These are phyloP conservation scores for Knufia petricola DNA, from an alignment of 2,329 filamentous ascomycete species.

Conservation along the genomic window DNA sequence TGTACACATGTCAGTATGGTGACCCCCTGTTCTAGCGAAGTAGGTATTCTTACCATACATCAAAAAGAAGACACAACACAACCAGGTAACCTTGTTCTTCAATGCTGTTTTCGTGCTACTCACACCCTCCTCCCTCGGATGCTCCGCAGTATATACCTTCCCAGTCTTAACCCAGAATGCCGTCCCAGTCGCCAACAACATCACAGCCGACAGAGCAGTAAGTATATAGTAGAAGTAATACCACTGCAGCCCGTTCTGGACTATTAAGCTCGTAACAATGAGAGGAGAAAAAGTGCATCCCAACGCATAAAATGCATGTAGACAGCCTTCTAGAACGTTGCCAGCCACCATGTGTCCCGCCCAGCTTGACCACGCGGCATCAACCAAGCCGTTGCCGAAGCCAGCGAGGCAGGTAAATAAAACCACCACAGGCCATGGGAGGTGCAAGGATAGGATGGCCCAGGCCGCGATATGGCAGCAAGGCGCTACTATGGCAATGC, in stretches of 20 bases:
- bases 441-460: constrained; percentile 29
- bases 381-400: constrained; percentile 34
- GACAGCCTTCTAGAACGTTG: constrained; percentile 62
- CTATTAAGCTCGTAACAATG: constrained; percentile 62
- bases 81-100: constrained; percentile 50
- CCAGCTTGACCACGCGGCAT: constrained; percentile 53
- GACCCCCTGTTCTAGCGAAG: too few species aligned
- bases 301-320: constrained; percentile 63
- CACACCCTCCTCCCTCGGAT: constrained; percentile 26
- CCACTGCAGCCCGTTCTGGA: constrained; percentile 51
- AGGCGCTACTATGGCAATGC: constrained; percentile 54
- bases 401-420: constrained; percentile 33
- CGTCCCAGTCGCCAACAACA: constrained; percentile 41
- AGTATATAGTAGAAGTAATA: constrained; percentile 65
- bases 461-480: constrained; percentile 32
- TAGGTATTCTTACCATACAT: constrained; percentile 42
- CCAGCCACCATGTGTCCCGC: constrained; percentile 63
- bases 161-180: constrained; percentile 58
- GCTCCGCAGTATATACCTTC: constrained; percentile 44
- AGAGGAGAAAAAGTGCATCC: constrained; percentile 61
- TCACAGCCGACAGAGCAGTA: constrained; percentile 48
- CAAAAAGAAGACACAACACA: constrained; percentile 61
- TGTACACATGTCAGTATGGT: background rate
- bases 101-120: constrained; percentile 31
- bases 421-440: constrained; percentile 35